Conservation (phyloP, 352 stramenopile species). For the Globisporangium ultimum region DNA sequence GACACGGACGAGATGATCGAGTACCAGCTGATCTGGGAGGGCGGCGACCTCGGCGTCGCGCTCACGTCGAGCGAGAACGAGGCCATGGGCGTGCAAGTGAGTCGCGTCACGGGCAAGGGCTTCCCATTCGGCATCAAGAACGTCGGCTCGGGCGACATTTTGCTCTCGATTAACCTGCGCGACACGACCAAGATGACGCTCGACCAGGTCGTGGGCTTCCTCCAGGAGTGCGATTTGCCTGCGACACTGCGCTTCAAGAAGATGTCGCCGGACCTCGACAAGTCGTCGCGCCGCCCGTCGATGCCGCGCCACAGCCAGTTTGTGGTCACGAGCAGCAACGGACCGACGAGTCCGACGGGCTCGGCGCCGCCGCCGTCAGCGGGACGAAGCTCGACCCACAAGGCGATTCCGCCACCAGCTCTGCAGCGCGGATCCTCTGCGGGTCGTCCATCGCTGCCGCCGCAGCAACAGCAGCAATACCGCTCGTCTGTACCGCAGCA, state of each 20-base stretch:
- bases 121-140: slow-evolving; percentile 90
- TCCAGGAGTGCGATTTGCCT: slow-evolving; percentile 82
- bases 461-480: slow-evolving; percentile 11
- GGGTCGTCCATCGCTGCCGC: slow-evolving; percentile 18
- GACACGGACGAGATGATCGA: slow-evolving; percentile 85
- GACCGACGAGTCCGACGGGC: slow-evolving; percentile 55
- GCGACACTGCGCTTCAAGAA: slow-evolving; percentile 87
- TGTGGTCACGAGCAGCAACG: slow-evolving; percentile 53
- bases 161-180: slow-evolving; percentile 83
- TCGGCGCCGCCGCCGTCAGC: slow-evolving; percentile 22
- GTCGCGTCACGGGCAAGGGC: slow-evolving; percentile 79
- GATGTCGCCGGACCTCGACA: slow-evolving; percentile 52
- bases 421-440: slow-evolving; percentile 5
- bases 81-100: slow-evolving; percentile 63
- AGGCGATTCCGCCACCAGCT: slow-evolving; percentile 20
- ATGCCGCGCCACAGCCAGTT: slow-evolving; percentile 61
- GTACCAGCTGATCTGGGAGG: slow-evolving; percentile 89
- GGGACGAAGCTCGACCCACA: slow-evolving; percentile 5
- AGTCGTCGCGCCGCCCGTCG: slow-evolving; percentile 20
- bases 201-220: slow-evolving; percentile 76
- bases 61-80: slow-evolving; percentile 71
- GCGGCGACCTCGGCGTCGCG: slow-evolving; percentile 77
- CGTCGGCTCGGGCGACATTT: slow-evolving; percentile 69
- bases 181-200: slow-evolving; percentile 77
- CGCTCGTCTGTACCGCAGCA: slow-evolving; percentile 4